Conservation (phyloP, 805 yeast species). For the Kazachstania kunashirensis region DNA sequence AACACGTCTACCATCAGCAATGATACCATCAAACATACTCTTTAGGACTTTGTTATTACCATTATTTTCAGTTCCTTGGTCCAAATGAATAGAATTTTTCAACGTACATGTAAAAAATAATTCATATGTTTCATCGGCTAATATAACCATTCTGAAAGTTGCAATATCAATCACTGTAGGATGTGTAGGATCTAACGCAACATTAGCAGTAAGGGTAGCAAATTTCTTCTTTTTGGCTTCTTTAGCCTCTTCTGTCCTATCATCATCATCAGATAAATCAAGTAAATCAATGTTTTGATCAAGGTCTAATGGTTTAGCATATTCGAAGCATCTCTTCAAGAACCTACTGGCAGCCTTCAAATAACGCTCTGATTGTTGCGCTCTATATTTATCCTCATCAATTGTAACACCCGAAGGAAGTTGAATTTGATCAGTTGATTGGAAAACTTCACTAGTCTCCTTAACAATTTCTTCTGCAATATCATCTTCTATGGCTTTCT, state of each 20-base stretch:
- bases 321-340: slow-evolving; percentile 79
- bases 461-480: slow-evolving; percentile 52
- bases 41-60: slow-evolving; percentile 52
- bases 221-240: slow-evolving; percentile 18
- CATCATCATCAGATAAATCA: slow-evolving; percentile 35
- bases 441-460: slow-evolving; percentile 25
- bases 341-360: slow-evolving; percentile 80
- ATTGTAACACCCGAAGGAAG: slow-evolving; percentile 53
- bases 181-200: slow-evolving; percentile 70
- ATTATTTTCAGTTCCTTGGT: slow-evolving; percentile 38
- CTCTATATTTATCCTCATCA: slow-evolving; percentile 52
- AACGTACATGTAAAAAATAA: slow-evolving; percentile 65
- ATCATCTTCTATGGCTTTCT: slow-evolving; percentile 51
- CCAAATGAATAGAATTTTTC: slow-evolving; percentile 57
- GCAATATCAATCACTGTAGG: slow-evolving; percentile 72
- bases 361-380: slow-evolving; percentile 67
- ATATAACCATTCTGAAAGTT: slow-evolving; percentile 85
- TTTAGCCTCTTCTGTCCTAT: slow-evolving; percentile 15
- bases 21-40: slow-evolving; percentile 81
- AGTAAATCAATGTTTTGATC: slow-evolving; percentile 32
- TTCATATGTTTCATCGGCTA: slow-evolving; percentile 92
- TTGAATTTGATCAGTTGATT: slow-evolving; percentile 32
- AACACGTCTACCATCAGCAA: slow-evolving; percentile 87
- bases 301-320: slow-evolving; percentile 63
- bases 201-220: slow-evolving; percentile 49